These are phyloP conservation scores for Cutaneotrichosporon curvatum DNA, from an alignment of 1,284 basidiomycete genomes.

Conservation along the genomic window DNA sequence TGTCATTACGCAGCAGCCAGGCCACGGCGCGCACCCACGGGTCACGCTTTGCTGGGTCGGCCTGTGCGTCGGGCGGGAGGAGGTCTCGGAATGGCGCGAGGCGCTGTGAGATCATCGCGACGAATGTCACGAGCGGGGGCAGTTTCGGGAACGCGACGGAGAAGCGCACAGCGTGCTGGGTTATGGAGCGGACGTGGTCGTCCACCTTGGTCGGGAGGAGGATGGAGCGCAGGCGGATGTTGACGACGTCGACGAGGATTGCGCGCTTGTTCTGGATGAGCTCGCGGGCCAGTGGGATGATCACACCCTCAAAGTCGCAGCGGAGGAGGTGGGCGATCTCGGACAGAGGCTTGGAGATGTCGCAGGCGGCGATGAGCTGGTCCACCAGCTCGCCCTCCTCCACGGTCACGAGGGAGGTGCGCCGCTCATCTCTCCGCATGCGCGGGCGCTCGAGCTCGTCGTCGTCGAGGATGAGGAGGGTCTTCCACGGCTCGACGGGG, in stretches of 20 bases:
- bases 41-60: conserved; percentile 47
- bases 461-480: conserved; percentile 60
- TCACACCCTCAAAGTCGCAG: conserved; percentile 76
- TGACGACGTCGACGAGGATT: conserved; percentile 79
- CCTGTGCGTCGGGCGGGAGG: conserved; percentile 24
- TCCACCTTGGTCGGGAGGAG: conserved; percentile 68
- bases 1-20: conserved; percentile 83
- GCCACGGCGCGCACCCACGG: conserved; percentile 75
- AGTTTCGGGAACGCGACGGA: conserved; percentile 59
- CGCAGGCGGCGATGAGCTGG: conserved; percentile 56
- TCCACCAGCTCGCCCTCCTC: conserved; percentile 56
- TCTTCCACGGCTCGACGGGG: conserved; percentile 80
- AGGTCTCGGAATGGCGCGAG: conserved; percentile 56
- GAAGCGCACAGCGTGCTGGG: conserved; percentile 57
- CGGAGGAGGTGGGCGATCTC: conserved; percentile 77
- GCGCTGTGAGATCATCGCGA: conserved; percentile 63
- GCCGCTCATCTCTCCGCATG: background rate
- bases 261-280: conserved; percentile 84
- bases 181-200: conserved; percentile 54
- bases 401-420: background rate
- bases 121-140: conserved; percentile 64
- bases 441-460: conserved; percentile 6
- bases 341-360: conserved; percentile 56
- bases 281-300: conserved; percentile 81
- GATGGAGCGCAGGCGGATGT: conserved; percentile 70